Evolutionary conservation across 352 stramenopile genomes (phyloP), one percentile per base, ranked within the genome.

Genomic region (Saprolegnia parasitica): DNA sequence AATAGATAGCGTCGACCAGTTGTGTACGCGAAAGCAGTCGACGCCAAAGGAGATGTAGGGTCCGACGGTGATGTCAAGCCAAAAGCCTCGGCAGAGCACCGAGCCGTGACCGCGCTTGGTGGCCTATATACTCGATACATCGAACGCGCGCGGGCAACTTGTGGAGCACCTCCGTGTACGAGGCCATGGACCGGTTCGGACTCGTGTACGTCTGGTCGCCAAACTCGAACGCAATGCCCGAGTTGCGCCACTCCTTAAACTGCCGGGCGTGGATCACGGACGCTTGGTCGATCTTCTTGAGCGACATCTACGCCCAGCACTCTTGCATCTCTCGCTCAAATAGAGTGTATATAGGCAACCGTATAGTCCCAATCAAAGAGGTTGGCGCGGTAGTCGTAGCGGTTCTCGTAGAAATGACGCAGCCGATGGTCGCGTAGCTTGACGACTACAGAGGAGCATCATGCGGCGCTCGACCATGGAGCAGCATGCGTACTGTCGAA

Each of bases 341-440:
- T 23, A 52, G 29, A 50, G 23, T 68, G 68, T 49, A 55, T 65
- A 20, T n/a, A 24, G 64, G 75, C 45, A 58, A 89, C 86, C 32
- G 85, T 93, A 81, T 98, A 98, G 74, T 98, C 95, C 95, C 94
- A 98, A 72, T 98, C 95, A 56, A 97, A 86, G 70, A 97, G 75
- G 63, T 96, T 97, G 55, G 91, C 81, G 24, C 91, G 84, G 76
- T 93, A 88, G 75, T 98, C 95, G 78, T 96, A 98, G 47, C 93
- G 87, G 54, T 86, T 80, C 70, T 95, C 91, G 74, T 97, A 98
- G 68, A 92, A 97, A 68, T 93, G 77, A 11, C 93, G 89, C 37
- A 97, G 75, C 13, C 91, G 81, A 37, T 96, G 81, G 61, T 98
- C 91, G 64, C 88, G 86, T n/a, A 96, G 76, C 39, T 71, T 78